Evolutionary conservation across 345 rosid species (phyloP).

Genomic region (Gossypium thurberi): DNA sequence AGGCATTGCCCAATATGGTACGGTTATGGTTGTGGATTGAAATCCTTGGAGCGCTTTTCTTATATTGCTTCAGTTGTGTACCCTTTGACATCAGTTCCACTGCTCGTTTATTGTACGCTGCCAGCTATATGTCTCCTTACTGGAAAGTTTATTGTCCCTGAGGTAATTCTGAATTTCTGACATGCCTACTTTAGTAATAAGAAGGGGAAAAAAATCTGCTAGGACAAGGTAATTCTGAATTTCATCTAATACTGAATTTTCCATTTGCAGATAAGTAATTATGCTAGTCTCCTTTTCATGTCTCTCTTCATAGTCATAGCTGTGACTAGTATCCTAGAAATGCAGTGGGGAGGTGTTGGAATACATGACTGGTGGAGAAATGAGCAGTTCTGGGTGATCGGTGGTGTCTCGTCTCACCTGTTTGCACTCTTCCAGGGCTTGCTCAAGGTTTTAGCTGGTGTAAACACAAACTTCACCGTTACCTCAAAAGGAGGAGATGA

Average conservation of each 20-base stretch:
- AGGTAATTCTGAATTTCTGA: conserved; percentile 28
- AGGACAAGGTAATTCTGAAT: background rate
- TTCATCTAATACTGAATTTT: background rate
- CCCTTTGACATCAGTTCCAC: conserved; percentile 62
- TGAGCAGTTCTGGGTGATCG: conserved; percentile 74
- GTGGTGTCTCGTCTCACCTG: conserved; percentile 55
- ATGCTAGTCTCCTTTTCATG: conserved; percentile 51
- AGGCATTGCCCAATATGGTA: conserved; percentile 75
- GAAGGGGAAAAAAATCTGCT: background rate
- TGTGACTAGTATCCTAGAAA: conserved; percentile 52
- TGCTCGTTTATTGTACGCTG: conserved; percentile 51
- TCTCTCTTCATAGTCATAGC: conserved; percentile 54
- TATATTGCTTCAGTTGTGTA: conserved; percentile 57
- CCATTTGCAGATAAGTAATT: conserved; percentile 48
- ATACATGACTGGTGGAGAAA: conserved; percentile 78
- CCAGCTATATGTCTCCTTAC: conserved; percentile 63
- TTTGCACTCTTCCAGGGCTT: conserved; percentile 68
- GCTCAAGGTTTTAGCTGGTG: conserved; percentile 66
- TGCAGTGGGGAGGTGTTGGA: conserved; percentile 79
- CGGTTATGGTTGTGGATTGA: conserved; percentile 61
- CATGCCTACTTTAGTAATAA: background rate
- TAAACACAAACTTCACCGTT: conserved; percentile 56
- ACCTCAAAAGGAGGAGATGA: conserved; percentile 63
- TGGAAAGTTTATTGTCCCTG: conserved; percentile 62
- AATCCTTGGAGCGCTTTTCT: conserved; percentile 57